These are phyloP conservation scores for Citrus sinensis DNA, from an alignment of 345 rosid genomes.

Conservation along the genomic window DVS_A1.0 CM039164.1:3118001-3118500, in stretches of 20 bases:
- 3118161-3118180: background rate
- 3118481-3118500: constrained; percentile 7
- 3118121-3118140: background rate
- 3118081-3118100: background rate
- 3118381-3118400: constrained; percentile 84
- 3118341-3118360: constrained; percentile 86
- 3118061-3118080: background rate
- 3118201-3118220: background rate
- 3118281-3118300: constrained; percentile 3
- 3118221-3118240: background rate
- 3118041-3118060: background rate
- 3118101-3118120: background rate
- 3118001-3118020: background rate
- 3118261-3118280: background rate
- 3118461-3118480: constrained; percentile 9
- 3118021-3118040: background rate
- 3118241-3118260: constrained; percentile 4
- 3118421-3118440: constrained; percentile 99
- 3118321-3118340: constrained; percentile 89
- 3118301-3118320: constrained; percentile 75
- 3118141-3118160: background rate
- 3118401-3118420: constrained; percentile 85
- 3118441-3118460: constrained; percentile 44
- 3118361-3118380: constrained; percentile 88
- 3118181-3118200: background rate